Evolutionary conservation across 1,284 basidiomycete genomes (phyloP), one percentile per base, ranked within the genome.

Genomic region (Papiliotrema fonsecae): DNA sequence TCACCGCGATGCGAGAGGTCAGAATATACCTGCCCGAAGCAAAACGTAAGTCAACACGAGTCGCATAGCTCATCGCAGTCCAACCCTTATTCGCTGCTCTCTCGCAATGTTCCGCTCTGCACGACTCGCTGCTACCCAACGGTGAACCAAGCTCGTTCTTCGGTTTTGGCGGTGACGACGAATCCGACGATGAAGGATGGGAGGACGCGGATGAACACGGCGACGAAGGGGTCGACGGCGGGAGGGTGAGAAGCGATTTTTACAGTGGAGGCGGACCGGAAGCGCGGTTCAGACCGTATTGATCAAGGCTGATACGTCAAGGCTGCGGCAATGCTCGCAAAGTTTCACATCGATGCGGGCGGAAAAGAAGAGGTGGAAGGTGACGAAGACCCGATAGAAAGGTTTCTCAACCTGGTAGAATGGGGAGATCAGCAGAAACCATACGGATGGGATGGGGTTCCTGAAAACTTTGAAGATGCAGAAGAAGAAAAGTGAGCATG

Each of bases 211-310:
- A 83, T 28, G 77, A 77, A 42, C 81, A 79, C 47, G 78, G 76
- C 16, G 77, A 86, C 61, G 85, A 88, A 67, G 78, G 87, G 54
- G 86, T 82, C 66, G 84, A 86, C 74, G 83, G 85, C 59, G 91
- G 91, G 77, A 85, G 87, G 86, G 89, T 94, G 84, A 89, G 89
- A 83, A 86, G 82, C 73, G 83, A 88, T 85, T 88, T 87, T 73
- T 73, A 82, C 74, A 85, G 83, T 76, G 73, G 75, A 19, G 76
- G 67, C 49, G 69, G 69, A 50, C 69, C 69, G 0, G 62, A 84
- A 77, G 81, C 77, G 66, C 84, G 91, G 73, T 93, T 79, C 74
- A 77, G 81, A 54, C 91, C 91, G 55, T 94, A 96, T 80, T 94
- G 40, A 30, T 21, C 11, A 36, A 18, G 19, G 47, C 47, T 48